These are phyloP conservation scores for Barnettozyma wickerhamii DNA, from an alignment of 805 yeast genomes.

Conservation along the genomic window DNA sequence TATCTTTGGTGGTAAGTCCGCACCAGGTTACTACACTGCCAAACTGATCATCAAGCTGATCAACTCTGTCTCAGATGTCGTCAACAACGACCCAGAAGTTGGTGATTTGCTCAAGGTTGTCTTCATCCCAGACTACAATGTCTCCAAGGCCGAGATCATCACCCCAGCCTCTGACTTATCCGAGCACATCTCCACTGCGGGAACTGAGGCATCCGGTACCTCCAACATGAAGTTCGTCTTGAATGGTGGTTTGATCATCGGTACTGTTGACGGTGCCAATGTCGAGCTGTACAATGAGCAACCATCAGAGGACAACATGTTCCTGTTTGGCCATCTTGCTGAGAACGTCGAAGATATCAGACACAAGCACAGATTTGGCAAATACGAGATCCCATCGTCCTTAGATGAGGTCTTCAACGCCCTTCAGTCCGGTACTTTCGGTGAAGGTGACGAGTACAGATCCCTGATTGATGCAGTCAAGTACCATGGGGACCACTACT, in stretches of 20 bases:
- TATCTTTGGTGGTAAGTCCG: constrained; percentile 91
- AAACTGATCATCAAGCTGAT: constrained; percentile 83
- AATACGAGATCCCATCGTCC: constrained; percentile 50
- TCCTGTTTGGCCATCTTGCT: constrained; percentile 84
- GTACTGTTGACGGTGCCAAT: constrained; percentile 96
- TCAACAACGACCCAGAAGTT: constrained; percentile 72
- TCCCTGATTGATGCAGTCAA: constrained; percentile 66
- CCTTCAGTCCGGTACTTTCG: constrained; percentile 68
- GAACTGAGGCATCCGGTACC: constrained; percentile 96
- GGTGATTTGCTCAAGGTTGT: constrained; percentile 79
- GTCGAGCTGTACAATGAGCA: constrained; percentile 86
- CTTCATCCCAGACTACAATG: constrained; percentile 89
- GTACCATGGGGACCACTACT: constrained; percentile 77
- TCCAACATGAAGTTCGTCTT: constrained; percentile 93
- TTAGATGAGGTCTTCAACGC: constrained; percentile 59
- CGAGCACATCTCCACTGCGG: constrained; percentile 95
- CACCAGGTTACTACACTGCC: constrained; percentile 98
- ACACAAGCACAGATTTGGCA: constrained; percentile 61
- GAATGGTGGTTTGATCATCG: constrained; percentile 91
- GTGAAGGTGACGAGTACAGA: constrained; percentile 61
- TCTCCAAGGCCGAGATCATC: constrained; percentile 88
- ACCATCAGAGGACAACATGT: constrained; percentile 89
- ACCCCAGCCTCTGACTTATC: constrained; percentile 87
- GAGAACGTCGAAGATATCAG: constrained; percentile 87
- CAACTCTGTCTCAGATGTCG: constrained; percentile 74